Base-by-base conservation (phyloP, 2,329 filamentous ascomycete species). In the Colletotrichum phormii region DNA sequence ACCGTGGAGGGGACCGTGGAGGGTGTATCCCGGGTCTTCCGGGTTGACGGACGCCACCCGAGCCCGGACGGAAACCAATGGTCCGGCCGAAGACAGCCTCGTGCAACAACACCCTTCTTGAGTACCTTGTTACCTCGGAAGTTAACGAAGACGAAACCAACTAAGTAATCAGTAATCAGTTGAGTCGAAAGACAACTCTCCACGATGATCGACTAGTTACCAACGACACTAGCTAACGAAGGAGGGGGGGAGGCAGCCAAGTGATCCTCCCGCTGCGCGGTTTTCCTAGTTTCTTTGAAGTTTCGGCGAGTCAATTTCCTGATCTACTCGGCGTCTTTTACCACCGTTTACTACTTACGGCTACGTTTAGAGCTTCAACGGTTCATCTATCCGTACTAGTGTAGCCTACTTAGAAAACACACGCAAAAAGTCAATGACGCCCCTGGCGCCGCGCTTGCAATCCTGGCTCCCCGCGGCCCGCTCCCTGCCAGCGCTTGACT, bases 401-500 rank as follows among this genome's bases (percentile, higher is more conserved):
- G 26, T 26, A 26, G 37, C 13, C 13, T 42, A 42, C 37, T 42
- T 42, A 42, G 13, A 42, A 42, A 42, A 42, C 37, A 42, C 37
- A 42, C 37, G 13, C 37, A 42, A 42, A 35, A 26, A 15, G 53
- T 51, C n/a, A 22, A 37, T 22, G 57, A 67, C 33, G 57, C 35
- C 35, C 49, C 35, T 49, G 51, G 42, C 53, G 58, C 42, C 60
- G 59, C 68, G 57, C 42, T 69, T 42, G n/a, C 9, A 29, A 64
- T 15, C 59, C 58, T 49, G 64, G 51, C 26, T 37, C 37, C 54
- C 42, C 53, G 64, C 69, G 59, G 69, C 64, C 70, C 65, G 65
- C 65, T 60, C 59, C 69, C 57, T 67, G 64, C 69, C 11, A 46
- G 51, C 12, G 58, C 69, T 57, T 63, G 69, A 67, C 69, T 71